Percentiles rank a stretch among this genome's conserved stretches.
Evolutionary conservation across 306 rosid species (phyloP).

Genomic region (Cucurbita argyrosperma): DNA sequence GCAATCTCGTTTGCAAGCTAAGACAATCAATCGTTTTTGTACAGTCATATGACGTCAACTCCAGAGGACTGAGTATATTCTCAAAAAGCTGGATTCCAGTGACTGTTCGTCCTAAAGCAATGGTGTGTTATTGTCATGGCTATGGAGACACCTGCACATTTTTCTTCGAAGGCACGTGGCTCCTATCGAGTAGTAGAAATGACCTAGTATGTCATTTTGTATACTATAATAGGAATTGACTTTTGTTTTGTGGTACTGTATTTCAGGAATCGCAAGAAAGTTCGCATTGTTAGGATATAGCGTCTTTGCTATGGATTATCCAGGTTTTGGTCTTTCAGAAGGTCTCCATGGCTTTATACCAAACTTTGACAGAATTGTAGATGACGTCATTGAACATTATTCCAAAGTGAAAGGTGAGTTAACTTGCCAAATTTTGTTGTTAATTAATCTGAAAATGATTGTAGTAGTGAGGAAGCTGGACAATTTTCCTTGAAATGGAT

Average conservation of each 20-base stretch:
- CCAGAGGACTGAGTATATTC: conserved; percentile 63
- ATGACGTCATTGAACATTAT: conserved; percentile 67
- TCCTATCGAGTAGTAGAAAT: background rate
- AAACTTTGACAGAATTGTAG: conserved; percentile 58
- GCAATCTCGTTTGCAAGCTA: background rate
- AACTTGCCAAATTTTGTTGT: background rate
- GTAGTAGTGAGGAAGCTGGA: background rate
- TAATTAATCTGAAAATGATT: background rate
- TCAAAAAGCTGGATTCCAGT: conserved; percentile 76
- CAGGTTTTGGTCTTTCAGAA: conserved; percentile 92
- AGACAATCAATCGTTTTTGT: conserved; percentile 9
- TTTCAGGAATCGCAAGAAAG: conserved; percentile 74
- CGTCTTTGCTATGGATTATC: conserved; percentile 92
- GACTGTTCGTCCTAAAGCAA: conserved; percentile 47
- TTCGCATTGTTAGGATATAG: conserved; percentile 57
- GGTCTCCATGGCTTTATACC: conserved; percentile 76
- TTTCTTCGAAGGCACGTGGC: conserved; percentile 81
- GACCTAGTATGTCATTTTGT: background rate
- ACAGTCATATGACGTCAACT: conserved; percentile 61
- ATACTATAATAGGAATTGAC: background rate
- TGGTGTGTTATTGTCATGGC: conserved; percentile 76
- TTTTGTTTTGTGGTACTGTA: background rate
- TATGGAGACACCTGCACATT: conserved; percentile 90
- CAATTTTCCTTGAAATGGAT: background rate
- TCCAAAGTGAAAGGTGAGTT: conserved; percentile 60